Percentiles rank a stretch among this genome's conserved stretches.
phyloP scores from a whole-genome alignment of 768 basidiomycete genomes.

The Mycena belliarum region DNA sequence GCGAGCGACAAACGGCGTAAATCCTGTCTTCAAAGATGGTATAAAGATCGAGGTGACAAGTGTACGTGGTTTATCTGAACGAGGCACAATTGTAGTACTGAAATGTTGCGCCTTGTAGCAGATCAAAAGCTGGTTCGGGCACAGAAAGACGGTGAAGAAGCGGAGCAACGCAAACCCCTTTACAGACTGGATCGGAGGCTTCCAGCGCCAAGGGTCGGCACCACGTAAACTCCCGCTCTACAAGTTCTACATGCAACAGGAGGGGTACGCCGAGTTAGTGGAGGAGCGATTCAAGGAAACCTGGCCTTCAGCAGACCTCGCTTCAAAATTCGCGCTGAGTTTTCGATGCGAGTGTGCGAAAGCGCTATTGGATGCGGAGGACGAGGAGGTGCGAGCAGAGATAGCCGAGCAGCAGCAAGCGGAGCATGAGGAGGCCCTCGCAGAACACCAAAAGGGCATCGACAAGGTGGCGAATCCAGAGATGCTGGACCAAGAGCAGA shows the following conservation, averaged over 20 bases:
- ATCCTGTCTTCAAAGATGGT: no score
- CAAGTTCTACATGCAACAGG: conserved; percentile 2
- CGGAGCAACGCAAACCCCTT: background rate
- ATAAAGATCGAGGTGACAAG: no score
- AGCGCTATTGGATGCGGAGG: background rate
- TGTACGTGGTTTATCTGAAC: no score
- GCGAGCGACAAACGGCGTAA: no score
- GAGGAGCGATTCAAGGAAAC: background rate
- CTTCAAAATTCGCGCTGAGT: background rate
- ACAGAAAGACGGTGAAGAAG: background rate
- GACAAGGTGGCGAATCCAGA: background rate
- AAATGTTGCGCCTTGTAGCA: no score
- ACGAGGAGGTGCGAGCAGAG: background rate
- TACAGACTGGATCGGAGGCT: background rate
- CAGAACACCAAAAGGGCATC: background rate
- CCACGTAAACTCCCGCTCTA: background rate
- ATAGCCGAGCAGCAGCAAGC: background rate
- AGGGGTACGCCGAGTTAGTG: background rate
- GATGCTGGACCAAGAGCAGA: background rate
- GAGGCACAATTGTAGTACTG: no score
- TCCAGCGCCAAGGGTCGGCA: background rate
- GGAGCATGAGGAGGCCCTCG: background rate
- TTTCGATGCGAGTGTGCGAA: background rate
- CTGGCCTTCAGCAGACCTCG: background rate
- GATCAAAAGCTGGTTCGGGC: background rate